These are phyloP conservation scores for Blastocystis sp. DNA, from an alignment of 352 stramenopile genomes.

Conservation along the genomic window DNA sequence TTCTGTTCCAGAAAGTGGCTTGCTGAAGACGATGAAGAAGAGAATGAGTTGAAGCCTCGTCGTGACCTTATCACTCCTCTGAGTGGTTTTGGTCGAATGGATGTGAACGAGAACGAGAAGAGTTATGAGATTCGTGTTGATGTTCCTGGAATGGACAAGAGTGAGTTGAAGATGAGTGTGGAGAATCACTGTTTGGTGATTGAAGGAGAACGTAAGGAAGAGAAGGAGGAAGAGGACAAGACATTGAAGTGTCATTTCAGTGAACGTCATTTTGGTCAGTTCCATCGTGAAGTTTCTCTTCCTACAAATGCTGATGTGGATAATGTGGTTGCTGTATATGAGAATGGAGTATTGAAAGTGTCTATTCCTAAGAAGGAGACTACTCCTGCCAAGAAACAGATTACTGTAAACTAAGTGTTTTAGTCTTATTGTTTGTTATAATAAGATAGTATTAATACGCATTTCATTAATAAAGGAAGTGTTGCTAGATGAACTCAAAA, in stretches of 20 bases:
- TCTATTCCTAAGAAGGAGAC: constrained; percentile 9
- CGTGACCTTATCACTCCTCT: constrained; percentile 43
- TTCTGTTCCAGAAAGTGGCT: neutral
- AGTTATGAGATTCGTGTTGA: constrained; percentile 37
- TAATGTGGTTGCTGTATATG: constrained; percentile 16
- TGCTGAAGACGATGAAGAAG: neutral
- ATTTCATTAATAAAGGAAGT: no score
- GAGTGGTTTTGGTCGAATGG: constrained; percentile 59
- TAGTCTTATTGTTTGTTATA: no score
- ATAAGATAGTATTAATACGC: no score
- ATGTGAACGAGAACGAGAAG: constrained; percentile 42
- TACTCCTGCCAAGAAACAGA: constrained; percentile 15
- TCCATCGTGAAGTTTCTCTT: constrained; percentile 43
- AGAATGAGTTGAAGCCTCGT: neutral
- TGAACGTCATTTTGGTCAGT: constrained; percentile 45
- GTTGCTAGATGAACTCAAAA: no score
- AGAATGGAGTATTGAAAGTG: constrained; percentile 29
- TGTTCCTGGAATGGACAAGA: constrained; percentile 60
- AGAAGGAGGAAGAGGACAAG: neutral
- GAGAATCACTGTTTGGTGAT: constrained; percentile 45
- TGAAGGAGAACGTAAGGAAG: constrained; percentile 56
- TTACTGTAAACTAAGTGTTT: constrained; percentile 26
- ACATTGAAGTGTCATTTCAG: constrained; percentile 21
- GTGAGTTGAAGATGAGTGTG: constrained; percentile 13
- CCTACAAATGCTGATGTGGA: constrained; percentile 32